Evolutionary conservation across 306 rosid species (phyloP), one percentile per base, ranked within the genome.

Genomic region (Sicyos baderoa): DNA sequence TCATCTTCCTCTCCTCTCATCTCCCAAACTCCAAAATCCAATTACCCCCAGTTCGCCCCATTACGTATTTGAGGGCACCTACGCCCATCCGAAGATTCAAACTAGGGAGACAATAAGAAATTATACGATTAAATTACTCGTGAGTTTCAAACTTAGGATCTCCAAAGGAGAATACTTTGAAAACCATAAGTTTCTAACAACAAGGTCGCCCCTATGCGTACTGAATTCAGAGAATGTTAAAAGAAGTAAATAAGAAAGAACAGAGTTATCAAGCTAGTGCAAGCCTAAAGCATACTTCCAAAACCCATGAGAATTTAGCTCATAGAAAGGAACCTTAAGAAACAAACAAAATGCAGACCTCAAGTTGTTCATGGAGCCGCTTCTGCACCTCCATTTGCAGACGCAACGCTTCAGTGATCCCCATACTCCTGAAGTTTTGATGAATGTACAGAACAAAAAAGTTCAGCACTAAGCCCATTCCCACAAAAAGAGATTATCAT

Each of bases 321-420:
- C 35, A 51, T 1, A 13, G 16, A 9, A 23, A 66, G 52, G 22
- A 44, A 65, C 4, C 40, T 69, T 15, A 21, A 60, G 13, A 62
- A n/a, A 44, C 21, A 61, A 64, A 74, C 53, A 66, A 61, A 63
- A n/a, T 32, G 37, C 80, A 76, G 75, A 93, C 99, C 97, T 93
- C 99, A 32, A 93, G 97, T 78, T 90, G 99, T 70, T 93, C 99
- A 54, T 93, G 99, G 67, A 93, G 99, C 80, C 86, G 86, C 83
- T 93, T 93, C 85, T 93, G 99, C 81, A 93, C 94, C 73, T 93
- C 99, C 85, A 93, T 88, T 78, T 93, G 99, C 81, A 93, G 80
- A 59, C 91, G 83, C 84, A 93, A 80, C 44, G 99, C 90, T 77
- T 90, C 99, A 10, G 96, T 88, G 75, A 93, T 90, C 44, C 91